phyloP scores from a whole-genome alignment of 148 eudicot genomes.

The Fagopyrum tataricum region DNA sequence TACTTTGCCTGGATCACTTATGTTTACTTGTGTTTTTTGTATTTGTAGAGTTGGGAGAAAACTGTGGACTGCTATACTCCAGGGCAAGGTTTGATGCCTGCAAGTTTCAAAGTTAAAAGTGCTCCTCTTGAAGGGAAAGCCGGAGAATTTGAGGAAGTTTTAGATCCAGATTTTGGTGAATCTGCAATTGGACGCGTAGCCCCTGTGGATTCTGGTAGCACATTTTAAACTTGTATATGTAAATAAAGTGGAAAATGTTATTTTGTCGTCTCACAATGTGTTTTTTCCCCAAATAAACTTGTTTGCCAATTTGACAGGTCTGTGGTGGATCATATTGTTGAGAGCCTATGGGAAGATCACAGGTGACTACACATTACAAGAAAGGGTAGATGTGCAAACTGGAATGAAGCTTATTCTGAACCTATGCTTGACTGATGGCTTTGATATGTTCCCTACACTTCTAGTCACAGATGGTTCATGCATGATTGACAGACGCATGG shows the following conservation, averaged over 20 bases:
- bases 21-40: background rate
- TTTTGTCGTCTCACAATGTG: background rate
- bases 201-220: slow-evolving; percentile 87
- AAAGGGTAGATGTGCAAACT: slow-evolving; percentile 85
- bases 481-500: slow-evolving; percentile 97
- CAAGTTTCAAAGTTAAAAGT: slow-evolving; percentile 74
- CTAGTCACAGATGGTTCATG: slow-evolving; percentile 94
- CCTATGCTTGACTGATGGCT: slow-evolving; percentile 71
- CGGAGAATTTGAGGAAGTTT: slow-evolving; percentile 68
- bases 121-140: slow-evolving; percentile 52
- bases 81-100: slow-evolving; percentile 94
- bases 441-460: slow-evolving; percentile 91
- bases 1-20: background rate
- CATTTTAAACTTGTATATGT: background rate
- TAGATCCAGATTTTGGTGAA: slow-evolving; percentile 96
- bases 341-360: slow-evolving; percentile 88
- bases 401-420: slow-evolving; percentile 69
- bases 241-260: background rate
- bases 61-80: slow-evolving; percentile 89
- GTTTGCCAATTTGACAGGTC: slow-evolving; percentile 30
- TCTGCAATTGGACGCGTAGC: slow-evolving; percentile 97
- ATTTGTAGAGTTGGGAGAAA: slow-evolving; percentile 80
- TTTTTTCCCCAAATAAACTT: background rate
- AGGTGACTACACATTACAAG: slow-evolving; percentile 66
- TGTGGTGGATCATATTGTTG: slow-evolving; percentile 92